A percentile compares a stretch with the other conserved stretches of the same genome.
Conservation (phyloP, 2,329 filamentous ascomycete genomes). For the Pestalotiopsis sp. region DNA sequence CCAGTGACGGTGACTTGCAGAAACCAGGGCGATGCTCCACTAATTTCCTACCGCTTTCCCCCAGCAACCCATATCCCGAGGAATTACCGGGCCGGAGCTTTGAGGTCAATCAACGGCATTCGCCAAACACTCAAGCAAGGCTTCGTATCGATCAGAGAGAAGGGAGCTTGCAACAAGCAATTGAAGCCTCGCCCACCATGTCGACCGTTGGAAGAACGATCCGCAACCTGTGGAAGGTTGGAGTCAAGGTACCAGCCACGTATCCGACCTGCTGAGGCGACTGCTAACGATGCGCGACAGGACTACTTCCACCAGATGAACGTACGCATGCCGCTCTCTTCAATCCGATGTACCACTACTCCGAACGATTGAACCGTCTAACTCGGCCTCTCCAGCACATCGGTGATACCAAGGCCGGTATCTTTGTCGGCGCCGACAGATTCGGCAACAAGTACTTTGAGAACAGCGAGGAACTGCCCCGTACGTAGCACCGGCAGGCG, state of each 20-base stretch:
- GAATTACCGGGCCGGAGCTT: conserved; percentile 5
- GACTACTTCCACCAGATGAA: conserved; percentile 92
- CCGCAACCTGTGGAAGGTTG: conserved; percentile 83
- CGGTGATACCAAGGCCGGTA: conserved; percentile 91
- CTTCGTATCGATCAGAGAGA: not conserved
- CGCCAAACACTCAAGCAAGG: not conserved
- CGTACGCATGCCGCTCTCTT: conserved; percentile 58
- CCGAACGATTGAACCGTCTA: conserved; percentile 16
- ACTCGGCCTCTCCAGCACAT: conserved; percentile 49
- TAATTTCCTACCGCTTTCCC: not conserved
- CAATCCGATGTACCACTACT: conserved; percentile 18
- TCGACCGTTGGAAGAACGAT: conserved; percentile 88
- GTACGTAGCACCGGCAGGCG: conserved; percentile 50
- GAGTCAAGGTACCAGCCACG: conserved; percentile 69
- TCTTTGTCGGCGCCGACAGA: conserved; percentile 80
- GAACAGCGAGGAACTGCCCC: conserved; percentile 90
- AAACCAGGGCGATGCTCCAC: not conserved
- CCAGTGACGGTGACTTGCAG: conserved; percentile 1
- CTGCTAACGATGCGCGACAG: conserved; percentile 53
- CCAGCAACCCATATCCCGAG: not conserved
- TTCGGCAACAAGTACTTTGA: conserved; percentile 98
- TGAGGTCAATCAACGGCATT: not conserved
- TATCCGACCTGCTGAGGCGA: not conserved
- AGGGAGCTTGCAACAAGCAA: conserved; percentile 17
- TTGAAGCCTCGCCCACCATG: conserved; percentile 61